Base-by-base conservation (phyloP, 495 filamentous ascomycete genomes). In the Penicillium odoratum region DNA sequence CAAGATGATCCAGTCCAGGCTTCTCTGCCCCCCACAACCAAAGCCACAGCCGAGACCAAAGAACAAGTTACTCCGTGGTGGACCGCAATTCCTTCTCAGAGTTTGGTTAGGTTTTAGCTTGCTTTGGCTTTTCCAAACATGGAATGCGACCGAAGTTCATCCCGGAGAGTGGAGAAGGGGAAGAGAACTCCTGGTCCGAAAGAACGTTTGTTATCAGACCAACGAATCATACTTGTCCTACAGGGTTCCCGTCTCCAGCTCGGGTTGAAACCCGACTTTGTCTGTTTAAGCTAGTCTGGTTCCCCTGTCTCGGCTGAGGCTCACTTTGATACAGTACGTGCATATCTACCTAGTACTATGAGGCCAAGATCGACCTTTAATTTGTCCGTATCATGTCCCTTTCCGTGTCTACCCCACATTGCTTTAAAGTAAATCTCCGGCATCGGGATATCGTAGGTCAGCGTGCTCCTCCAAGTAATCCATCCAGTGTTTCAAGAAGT, bases 401-500 rank as follows among this genome's bases (percentile, higher is more conserved):
- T 26, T 18, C 25, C 43, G 25, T 46, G 43, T 21, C 18, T 21
- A 21, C 43, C 43, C 43, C 43, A 46, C 43, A 26, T 28, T 26
- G 43, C 48, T 56, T 54, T 68, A 72, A 10, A 78, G 67, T 25
- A 91, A 60, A 40, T 85, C 83, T 26, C 81, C 73, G 8, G 85
- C 75, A 66, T 93, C 85, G 10, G 91, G 90, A 74, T 96, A 96
- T 60, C 92, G 78, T 51, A 96, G 71, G 73, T 96, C 92, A 3
- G 90, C 88, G 65, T 93, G 70, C 55, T 92, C 89, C 67, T 96
- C 92, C 29, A 97, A 74, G 66, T 84, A 89, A n/a, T 74, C 81
- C 89, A 96, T 96, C 92, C 92, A 97, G 48, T 81, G 78, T 67
- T 90, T 90, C 53, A 97, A 78, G 68, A 96, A 97, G 52, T 78